Percentiles rank a stretch among this genome's conserved stretches.
These are phyloP conservation scores for Cladosporium sp. DNA, from an alignment of 2,329 filamentous ascomycete genomes.

Conservation along the genomic window DNA sequence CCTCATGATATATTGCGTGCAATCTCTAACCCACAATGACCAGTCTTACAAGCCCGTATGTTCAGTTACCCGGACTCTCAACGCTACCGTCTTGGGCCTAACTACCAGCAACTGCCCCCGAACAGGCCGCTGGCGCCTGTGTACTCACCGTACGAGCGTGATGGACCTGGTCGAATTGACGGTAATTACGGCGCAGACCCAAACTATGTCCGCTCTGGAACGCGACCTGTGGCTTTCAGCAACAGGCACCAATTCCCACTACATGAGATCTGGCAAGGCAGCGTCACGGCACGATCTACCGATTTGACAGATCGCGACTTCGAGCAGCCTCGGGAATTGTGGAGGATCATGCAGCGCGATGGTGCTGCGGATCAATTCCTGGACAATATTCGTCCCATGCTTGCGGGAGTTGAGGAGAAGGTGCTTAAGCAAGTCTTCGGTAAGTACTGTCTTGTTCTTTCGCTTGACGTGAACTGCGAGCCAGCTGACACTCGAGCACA, in stretches of 20 bases:
- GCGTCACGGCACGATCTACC: conserved; percentile 33
- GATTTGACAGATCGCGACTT: conserved; percentile 53
- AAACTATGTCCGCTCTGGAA: conserved; percentile 45
- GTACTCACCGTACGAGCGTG: conserved; percentile 41
- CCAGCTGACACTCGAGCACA: not conserved
- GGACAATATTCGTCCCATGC: conserved; percentile 28
- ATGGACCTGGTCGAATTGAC: conserved; percentile 41
- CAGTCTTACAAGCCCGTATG: conserved; percentile 62
- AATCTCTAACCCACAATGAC: not conserved
- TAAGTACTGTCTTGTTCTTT: not conserved
- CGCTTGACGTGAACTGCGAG: not conserved
- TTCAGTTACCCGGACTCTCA: conserved; percentile 51
- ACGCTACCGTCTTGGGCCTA: conserved; percentile 51
- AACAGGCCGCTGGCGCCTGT: conserved; percentile 26
- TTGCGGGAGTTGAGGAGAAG: not conserved
- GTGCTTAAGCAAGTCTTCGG: not conserved
- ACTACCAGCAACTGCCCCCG: conserved; percentile 49
- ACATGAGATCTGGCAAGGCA: conserved; percentile 32
- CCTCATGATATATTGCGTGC: not conserved
- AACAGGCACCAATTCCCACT: conserved; percentile 17
- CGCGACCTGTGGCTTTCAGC: conserved; percentile 31
- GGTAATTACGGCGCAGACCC: conserved; percentile 52
- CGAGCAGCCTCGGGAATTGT: conserved; percentile 53
- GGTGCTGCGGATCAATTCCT: conserved; percentile 36
- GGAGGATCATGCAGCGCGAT: conserved; percentile 41